Percentiles rank a stretch among this genome's conserved stretches.
phyloP scores from a whole-genome alignment of 2,329 filamentous ascomycete species.

The Pseudogymnoascus sp. region DNA sequence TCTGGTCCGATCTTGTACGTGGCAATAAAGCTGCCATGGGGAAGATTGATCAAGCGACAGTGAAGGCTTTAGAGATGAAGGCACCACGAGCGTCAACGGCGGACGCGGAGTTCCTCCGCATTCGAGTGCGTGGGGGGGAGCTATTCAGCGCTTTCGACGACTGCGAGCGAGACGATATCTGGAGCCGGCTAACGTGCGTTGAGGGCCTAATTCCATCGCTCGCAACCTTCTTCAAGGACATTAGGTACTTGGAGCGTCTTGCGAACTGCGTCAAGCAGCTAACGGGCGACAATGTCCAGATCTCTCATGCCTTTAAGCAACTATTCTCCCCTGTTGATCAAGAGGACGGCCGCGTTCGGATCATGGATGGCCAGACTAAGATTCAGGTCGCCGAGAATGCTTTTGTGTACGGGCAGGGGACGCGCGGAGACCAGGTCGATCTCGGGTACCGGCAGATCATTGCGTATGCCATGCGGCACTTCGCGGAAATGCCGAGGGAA shows the following conservation, averaged over 20 bases:
- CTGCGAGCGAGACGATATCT: neutral
- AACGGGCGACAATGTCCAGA: neutral
- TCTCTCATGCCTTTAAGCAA: neutral
- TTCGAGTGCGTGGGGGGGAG: neutral
- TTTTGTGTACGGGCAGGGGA: neutral
- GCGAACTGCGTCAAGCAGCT: slow-evolving; percentile 14
- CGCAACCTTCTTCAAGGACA: slow-evolving; percentile 16
- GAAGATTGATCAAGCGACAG: neutral
- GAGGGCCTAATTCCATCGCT: neutral
- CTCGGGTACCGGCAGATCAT: slow-evolving; percentile 8
- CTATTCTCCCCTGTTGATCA: neutral
- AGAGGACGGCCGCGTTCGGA: neutral
- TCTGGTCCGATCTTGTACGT: neutral
- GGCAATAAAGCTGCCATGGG: neutral
- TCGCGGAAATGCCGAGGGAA: slow-evolving; percentile 6
- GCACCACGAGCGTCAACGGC: neutral
- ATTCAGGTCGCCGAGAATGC: slow-evolving; percentile 9
- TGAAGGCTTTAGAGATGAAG: neutral
- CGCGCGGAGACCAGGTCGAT: neutral
- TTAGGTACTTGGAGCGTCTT: slow-evolving; percentile 13
- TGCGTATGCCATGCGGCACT: slow-evolving; percentile 9
- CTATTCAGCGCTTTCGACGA: neutral
- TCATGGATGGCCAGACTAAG: neutral
- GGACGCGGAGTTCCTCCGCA: neutral
- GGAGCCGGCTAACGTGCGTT: neutral